A percentile compares a stretch with the other conserved stretches of the same genome.
These are phyloP conservation scores for Aeschynomene evenia DNA, from an alignment of 306 rosid species.

Conservation along the genomic window DNA sequence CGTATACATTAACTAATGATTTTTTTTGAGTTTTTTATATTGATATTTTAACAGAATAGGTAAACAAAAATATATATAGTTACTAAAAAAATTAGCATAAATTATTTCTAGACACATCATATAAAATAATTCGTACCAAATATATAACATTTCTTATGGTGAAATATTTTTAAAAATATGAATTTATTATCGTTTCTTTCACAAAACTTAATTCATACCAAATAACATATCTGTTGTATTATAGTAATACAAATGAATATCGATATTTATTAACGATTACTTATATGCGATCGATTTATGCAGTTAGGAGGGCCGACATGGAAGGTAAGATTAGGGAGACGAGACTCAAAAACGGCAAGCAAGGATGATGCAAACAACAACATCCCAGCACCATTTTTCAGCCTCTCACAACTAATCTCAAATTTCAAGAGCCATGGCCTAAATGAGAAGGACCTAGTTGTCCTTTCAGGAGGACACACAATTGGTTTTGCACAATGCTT, in stretches of 20 bases:
- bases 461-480: constrained; percentile 47
- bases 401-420: constrained; percentile 28
- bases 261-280: too few relatives aligned
- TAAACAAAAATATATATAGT: too few relatives aligned
- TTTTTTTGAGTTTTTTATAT: too few relatives aligned
- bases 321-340: constrained; percentile 47
- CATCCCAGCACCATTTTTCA: constrained; percentile 37
- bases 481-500: constrained; percentile 40
- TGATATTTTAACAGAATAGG: background rate
- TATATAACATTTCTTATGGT: too few relatives aligned
- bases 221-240: too few relatives aligned
- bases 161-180: too few relatives aligned
- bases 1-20: background rate
- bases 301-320: constrained; percentile 60
- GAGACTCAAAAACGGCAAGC: constrained; percentile 54
- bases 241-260: too few relatives aligned
- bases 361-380: constrained; percentile 24
- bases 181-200: too few relatives aligned
- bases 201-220: too few relatives aligned
- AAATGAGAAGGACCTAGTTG: constrained; percentile 43
- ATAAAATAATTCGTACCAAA: too few relatives aligned
- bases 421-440: constrained; percentile 47
- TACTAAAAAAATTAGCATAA: too few relatives aligned
- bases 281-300: background rate
- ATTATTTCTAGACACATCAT: too few relatives aligned